Conservation (phyloP, 441 rosid species). For the Rhodomyrtus psidioides region DNA sequence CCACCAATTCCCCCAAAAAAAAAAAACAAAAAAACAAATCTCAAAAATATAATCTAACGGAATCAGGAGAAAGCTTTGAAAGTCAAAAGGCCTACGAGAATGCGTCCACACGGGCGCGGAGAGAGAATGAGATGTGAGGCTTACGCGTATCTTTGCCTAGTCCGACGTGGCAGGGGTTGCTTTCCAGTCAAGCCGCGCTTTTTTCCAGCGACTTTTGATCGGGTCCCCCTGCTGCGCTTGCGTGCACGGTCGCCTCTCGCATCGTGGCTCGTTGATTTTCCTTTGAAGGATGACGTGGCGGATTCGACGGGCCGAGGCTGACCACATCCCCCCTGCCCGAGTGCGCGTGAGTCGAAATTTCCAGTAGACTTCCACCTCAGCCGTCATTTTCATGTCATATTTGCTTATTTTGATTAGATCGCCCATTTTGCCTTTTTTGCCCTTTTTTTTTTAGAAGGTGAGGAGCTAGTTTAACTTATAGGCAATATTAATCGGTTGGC, state of each 20-base stretch:
- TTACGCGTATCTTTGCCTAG: background rate
- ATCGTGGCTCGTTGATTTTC: background rate
- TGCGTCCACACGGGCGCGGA: background rate
- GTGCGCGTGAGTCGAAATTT: background rate
- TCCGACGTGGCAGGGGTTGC: background rate
- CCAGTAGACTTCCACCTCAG: background rate
- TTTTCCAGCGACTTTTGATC: background rate
- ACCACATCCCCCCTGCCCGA: no score
- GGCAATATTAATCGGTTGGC: background rate
- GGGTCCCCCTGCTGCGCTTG: background rate
- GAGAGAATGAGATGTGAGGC: background rate
- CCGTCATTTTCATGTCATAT: background rate
- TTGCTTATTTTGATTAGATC: background rate
- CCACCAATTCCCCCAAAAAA: background rate
- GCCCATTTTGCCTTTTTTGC: background rate
- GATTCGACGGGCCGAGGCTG: background rate
- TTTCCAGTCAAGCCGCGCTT: background rate
- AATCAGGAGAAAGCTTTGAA: background rate
- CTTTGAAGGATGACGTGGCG: background rate
- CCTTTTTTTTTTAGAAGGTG: no score
- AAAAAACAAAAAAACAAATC: no score
- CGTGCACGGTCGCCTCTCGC: background rate
- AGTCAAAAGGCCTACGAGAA: background rate
- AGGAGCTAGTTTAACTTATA: no score
- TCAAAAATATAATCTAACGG: background rate